Conservation (phyloP, 179 eudicot species). For the Nepenthes alata region DNA sequence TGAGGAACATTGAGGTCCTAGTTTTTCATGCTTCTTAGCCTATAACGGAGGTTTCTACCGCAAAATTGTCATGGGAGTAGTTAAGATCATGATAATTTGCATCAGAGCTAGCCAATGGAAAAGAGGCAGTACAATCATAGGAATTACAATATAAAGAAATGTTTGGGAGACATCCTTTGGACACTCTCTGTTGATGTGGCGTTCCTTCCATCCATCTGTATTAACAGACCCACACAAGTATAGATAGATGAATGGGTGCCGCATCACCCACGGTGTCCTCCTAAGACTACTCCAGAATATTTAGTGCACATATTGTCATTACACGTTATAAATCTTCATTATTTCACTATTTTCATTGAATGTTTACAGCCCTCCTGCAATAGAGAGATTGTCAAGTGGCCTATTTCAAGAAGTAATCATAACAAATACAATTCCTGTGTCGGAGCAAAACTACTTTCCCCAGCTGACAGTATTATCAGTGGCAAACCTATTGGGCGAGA, state of each 20-base stretch:
- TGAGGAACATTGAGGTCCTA: too few relatives aligned
- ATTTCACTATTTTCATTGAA: neutral
- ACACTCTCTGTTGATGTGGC: too few relatives aligned
- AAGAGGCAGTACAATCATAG: too few relatives aligned
- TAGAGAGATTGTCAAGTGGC: conserved; percentile 88
- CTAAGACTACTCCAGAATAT: neutral
- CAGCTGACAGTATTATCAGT: conserved; percentile 88
- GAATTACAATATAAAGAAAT: too few relatives aligned
- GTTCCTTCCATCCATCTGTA: neutral
- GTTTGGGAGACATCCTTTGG: too few relatives aligned
- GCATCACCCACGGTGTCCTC: neutral
- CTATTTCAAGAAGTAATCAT: conserved; percentile 89
- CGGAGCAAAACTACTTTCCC: conserved; percentile 76
- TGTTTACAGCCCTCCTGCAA: conserved; percentile 80
- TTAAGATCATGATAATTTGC: too few relatives aligned
- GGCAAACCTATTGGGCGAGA: conserved; percentile 89
- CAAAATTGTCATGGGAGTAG: too few relatives aligned
- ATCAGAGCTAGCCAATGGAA: too few relatives aligned
- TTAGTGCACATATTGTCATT: neutral
- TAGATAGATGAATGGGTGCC: neutral
- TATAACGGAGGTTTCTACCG: too few relatives aligned
- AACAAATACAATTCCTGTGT: conserved; percentile 77
- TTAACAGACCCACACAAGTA: too few relatives aligned
- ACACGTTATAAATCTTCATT: neutral
- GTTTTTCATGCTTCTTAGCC: too few relatives aligned